These are phyloP conservation scores for Delonix regia DNA, from an alignment of 306 rosid genomes.

Conservation along the genomic window DNA sequence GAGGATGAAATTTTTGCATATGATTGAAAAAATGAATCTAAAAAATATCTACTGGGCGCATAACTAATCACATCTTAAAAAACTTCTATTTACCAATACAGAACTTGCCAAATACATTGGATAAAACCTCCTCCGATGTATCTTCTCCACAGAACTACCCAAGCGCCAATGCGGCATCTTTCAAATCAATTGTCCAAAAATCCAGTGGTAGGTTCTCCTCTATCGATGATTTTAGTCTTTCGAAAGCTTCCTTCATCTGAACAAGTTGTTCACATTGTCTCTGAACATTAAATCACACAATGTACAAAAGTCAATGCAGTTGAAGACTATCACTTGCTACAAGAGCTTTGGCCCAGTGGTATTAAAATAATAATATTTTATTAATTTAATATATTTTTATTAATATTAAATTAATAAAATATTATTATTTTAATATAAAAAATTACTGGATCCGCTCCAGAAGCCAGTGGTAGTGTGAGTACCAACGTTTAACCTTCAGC, in stretches of 20 bases:
- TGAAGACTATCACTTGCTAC: no score
- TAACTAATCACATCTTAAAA: neutral
- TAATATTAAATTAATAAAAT: no score
- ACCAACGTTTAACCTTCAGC: no score
- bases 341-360: no score
- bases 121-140: slow-evolving; percentile 85
- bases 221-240: slow-evolving; percentile 71
- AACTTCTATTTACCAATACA: slow-evolving; percentile 24
- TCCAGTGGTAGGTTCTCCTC: slow-evolving; percentile 84
- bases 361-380: no score
- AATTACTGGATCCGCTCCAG: no score
- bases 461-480: no score
- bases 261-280: slow-evolving; percentile 98
- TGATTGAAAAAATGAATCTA: neutral
- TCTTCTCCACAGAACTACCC: slow-evolving; percentile 94
- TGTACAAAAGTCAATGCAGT: no score
- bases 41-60: no score
- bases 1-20: neutral
- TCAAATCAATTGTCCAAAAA: slow-evolving; percentile 96
- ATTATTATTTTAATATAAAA: no score
- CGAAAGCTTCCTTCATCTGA: slow-evolving; percentile 82
- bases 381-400: no score
- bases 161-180: slow-evolving; percentile 84
- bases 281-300: slow-evolving; percentile 61
- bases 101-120: slow-evolving; percentile 68